Evolutionary conservation across 2,329 filamentous ascomycete genomes (phyloP), one percentile per base, ranked within the genome.

Genomic region (Apiospora pterosperma): DNA sequence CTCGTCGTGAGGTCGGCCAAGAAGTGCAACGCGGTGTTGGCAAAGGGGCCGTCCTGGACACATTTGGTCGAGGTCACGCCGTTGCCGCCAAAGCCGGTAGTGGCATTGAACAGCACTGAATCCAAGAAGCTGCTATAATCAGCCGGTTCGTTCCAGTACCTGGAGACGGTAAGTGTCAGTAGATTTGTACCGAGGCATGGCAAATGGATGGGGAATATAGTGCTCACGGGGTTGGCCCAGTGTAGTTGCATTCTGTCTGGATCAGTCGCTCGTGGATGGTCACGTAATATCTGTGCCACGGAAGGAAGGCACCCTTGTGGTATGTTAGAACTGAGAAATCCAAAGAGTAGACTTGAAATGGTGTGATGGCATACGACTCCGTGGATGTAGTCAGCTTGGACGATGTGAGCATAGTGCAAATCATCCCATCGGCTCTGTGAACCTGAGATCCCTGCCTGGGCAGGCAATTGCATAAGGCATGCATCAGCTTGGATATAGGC

Each of bases 221-320:
- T 41, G 14, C 69, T 67, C 66, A 72, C 70, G 70, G 70, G 21
- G 69, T 55, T 8, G 69, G 67, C 3, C 44, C 44, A 23, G 16
- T 19, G 23, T 55, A 55, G 44, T 55, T 55, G 44, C 44, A 55
- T 23, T 55, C 44, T 4, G 16, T 23, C 44, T 23, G 16, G 44
- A 55, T 3, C 44, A 55, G 16, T 23, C 25, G 16, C 23, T 55
- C 44, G 23, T 55, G 44, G 5, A 55, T 23, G 4, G 5, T 7
- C 23, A 55, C 23, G 23, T 21, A 55, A 23, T 55, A 55, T 5
- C 44, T 19, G 44, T 55, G 44, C 44, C 44, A 55, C 44, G 44
- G 44, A 19, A 55, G 44, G 23, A 55, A 55, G 16, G 44, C 44
- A 23, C 44, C 44, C 44, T 55, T 5, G 12, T 23, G 12, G 5